Evolutionary conservation across 495 filamentous ascomycete genomes (phyloP).

Genomic region (Penicillium lagena): DNA sequence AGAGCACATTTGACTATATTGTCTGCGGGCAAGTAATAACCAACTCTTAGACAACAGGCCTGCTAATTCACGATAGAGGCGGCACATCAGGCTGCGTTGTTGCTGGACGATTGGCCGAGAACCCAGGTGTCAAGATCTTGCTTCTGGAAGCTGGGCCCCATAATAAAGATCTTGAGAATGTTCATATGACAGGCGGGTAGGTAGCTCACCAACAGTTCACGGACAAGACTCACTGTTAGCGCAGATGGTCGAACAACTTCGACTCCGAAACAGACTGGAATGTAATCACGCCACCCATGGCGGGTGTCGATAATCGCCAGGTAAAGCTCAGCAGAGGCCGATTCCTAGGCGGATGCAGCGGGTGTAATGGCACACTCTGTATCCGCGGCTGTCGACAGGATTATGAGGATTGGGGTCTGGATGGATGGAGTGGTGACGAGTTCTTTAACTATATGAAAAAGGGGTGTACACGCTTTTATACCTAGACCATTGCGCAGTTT

Average conservation of each 20-base stretch:
- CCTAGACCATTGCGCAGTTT: neutral
- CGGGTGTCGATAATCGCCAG: constrained; percentile 46
- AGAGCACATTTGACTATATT: constrained; percentile 25
- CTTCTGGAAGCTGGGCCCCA: constrained; percentile 50
- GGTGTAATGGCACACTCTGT: constrained; percentile 57
- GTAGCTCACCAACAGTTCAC: neutral
- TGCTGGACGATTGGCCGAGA: constrained; percentile 56
- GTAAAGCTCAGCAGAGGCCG: constrained; percentile 55
- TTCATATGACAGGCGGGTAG: constrained; percentile 41
- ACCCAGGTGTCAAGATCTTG: constrained; percentile 43
- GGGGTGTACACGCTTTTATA: constrained; percentile 15
- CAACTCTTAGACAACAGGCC: no score
- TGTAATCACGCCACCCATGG: constrained; percentile 47
- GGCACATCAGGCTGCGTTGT: constrained; percentile 56
- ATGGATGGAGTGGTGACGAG: constrained; percentile 48
- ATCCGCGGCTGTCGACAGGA: constrained; percentile 53
- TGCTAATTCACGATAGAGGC: constrained; percentile 28
- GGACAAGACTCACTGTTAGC: neutral
- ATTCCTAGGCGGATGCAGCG: constrained; percentile 52
- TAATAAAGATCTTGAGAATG: constrained; percentile 38
- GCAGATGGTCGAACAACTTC: constrained; percentile 37
- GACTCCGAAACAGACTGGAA: constrained; percentile 51
- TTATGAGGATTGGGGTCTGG: constrained; percentile 55
- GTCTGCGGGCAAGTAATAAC: constrained; percentile 23
- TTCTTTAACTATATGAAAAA: constrained; percentile 48